Conservation (phyloP, 2,329 filamentous ascomycete species). For the Calonectria montana region DNA sequence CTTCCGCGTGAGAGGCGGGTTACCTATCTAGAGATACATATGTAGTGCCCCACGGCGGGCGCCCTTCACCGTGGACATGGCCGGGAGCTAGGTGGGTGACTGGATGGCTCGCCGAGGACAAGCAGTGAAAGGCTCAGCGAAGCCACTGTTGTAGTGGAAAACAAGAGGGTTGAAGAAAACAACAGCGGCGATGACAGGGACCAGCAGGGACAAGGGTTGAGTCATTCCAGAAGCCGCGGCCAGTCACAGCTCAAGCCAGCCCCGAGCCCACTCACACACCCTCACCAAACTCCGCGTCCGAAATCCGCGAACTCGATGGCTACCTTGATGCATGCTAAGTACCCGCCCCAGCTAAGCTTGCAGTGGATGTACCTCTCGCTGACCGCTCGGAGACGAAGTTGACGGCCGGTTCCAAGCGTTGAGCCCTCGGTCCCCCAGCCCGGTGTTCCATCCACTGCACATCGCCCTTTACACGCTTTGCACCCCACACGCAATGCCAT, state of each 20-base stretch:
- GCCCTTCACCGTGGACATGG: slow-evolving; percentile 12
- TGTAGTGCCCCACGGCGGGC: slow-evolving; percentile 9
- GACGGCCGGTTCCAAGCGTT: slow-evolving; percentile 6
- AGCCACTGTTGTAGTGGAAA: slow-evolving; percentile 14
- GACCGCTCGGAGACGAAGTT: slow-evolving; percentile 13
- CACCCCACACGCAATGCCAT: slow-evolving; percentile 14
- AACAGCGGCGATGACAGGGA: slow-evolving; percentile 15
- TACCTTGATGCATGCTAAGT: slow-evolving; percentile 5
- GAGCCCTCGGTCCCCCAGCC: slow-evolving; percentile 2
- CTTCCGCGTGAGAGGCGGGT: slow-evolving; percentile 6
- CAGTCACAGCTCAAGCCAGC: slow-evolving; percentile 27
- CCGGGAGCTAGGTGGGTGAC: slow-evolving; percentile 4
- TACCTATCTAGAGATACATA: background rate
- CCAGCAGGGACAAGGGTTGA: slow-evolving; percentile 33
- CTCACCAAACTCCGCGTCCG: slow-evolving; percentile 27
- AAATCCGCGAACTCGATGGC: slow-evolving; percentile 20
- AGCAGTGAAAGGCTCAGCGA: slow-evolving; percentile 11
- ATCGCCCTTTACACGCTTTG: slow-evolving; percentile 1
- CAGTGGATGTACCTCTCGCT: background rate
- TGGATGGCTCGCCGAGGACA: background rate
- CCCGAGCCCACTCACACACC: slow-evolving; percentile 29
- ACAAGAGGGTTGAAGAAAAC: slow-evolving; percentile 8
- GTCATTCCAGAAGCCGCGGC: slow-evolving; percentile 41
- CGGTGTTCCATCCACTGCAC: background rate
- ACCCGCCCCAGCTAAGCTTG: slow-evolving; percentile 12